Conservation (phyloP, 345 rosid genomes). For the Salix udensis region DNA sequence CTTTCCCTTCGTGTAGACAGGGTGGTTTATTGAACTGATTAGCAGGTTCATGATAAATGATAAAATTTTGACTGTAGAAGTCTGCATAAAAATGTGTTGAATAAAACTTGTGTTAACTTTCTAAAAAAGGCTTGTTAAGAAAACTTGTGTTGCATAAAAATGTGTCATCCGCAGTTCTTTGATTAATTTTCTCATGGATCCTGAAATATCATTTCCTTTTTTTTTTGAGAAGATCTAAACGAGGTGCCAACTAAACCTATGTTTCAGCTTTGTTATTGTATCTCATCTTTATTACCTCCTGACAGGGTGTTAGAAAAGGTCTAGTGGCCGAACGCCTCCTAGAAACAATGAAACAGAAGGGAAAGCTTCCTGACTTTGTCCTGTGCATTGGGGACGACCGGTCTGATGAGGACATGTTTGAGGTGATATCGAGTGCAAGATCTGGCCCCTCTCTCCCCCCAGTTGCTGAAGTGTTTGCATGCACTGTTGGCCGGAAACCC, state of each 20-base stretch:
- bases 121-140: not conserved
- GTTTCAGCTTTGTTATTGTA: not conserved
- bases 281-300: not conserved
- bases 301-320: slow-evolving; percentile 90
- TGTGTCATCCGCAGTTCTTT: not conserved
- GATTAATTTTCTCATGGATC: not conserved
- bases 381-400: slow-evolving; percentile 92
- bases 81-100: not conserved
- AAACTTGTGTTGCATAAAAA: not conserved
- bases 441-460: slow-evolving; percentile 65
- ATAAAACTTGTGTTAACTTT: no score
- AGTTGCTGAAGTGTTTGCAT: slow-evolving; percentile 81
- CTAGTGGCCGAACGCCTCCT: slow-evolving; percentile 69
- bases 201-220: not conserved
- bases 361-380: slow-evolving; percentile 71
- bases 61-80: not conserved
- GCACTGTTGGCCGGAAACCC: slow-evolving; percentile 88
- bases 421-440: slow-evolving; percentile 64
- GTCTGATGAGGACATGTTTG: slow-evolving; percentile 96
- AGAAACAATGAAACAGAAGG: slow-evolving; percentile 53
- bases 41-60: not conserved
- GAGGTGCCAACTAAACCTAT: not conserved
- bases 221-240: not conserved
- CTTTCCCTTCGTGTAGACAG: not conserved
- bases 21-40: not conserved